A percentile compares a stretch with the other conserved stretches of the same genome.
Conservation (phyloP, 768 basidiomycete species). For the Dioszegia aurantiaca region DNA sequence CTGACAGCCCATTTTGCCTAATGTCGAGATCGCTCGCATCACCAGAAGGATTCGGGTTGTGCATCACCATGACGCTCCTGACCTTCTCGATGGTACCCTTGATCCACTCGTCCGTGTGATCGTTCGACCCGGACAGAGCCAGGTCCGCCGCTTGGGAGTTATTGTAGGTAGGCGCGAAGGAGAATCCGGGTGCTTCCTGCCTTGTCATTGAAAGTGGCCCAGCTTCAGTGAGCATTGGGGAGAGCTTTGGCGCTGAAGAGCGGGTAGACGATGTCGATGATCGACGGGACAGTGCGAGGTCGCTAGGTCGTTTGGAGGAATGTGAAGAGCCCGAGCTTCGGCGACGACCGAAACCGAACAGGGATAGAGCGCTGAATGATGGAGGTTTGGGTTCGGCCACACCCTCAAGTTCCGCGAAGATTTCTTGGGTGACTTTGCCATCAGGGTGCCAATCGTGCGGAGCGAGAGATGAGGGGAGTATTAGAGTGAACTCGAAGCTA, state of each 20-base stretch:
- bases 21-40: constrained; percentile 24
- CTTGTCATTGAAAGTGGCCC: constrained; percentile 16
- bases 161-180: constrained; percentile 22
- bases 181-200: constrained; percentile 9
- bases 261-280: neutral
- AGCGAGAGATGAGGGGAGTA: constrained; percentile 33
- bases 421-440: constrained; percentile 25
- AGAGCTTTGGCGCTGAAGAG: neutral
- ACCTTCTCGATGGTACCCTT: constrained; percentile 11
- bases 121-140: neutral
- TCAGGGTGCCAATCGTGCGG: constrained; percentile 35
- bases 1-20: constrained; percentile 15
- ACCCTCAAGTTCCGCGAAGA: constrained; percentile 38
- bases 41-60: constrained; percentile 26
- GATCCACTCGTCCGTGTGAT: constrained; percentile 23
- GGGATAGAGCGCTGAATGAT: constrained; percentile 3
- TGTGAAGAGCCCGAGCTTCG: neutral
- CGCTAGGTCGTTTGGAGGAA: neutral
- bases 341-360: constrained; percentile 10
- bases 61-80: constrained; percentile 19
- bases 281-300: constrained; percentile 16
- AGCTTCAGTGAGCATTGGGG: constrained; percentile 12
- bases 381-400: constrained; percentile 11
- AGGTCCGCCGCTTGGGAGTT: neutral
- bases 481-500: constrained; percentile 37